These are phyloP conservation scores for Iris pallida DNA, from an alignment of 116 monocot species.

Conservation along the genomic window DNA sequence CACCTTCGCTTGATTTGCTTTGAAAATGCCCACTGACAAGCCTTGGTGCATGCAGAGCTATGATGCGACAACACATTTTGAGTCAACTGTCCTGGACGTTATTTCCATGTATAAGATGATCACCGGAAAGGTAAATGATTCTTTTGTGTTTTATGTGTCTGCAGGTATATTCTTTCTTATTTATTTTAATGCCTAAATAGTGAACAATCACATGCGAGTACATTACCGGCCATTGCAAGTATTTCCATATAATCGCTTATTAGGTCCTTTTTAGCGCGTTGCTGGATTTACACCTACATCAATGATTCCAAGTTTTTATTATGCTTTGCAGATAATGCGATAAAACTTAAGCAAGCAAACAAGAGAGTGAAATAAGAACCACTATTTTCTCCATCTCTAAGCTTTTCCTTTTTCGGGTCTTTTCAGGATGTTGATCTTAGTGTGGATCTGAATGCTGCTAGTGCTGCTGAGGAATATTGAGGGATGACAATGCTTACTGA, in stretches of 20 bases:
- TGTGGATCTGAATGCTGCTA: slow-evolving; percentile 20
- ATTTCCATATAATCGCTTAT: too few species aligned
- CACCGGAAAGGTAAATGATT: slow-evolving; percentile 65
- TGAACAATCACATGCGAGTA: too few species aligned
- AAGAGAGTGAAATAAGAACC: too few species aligned
- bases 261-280: too few species aligned
- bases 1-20: not conserved
- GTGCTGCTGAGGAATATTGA: slow-evolving; percentile 15
- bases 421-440: slow-evolving; percentile 24
- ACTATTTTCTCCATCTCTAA: not conserved
- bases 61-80: slow-evolving; percentile 76
- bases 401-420: not conserved
- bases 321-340: too few species aligned
- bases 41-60: slow-evolving; percentile 41
- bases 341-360: too few species aligned
- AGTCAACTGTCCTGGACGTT: slow-evolving; percentile 71
- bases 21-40: not conserved
- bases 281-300: too few species aligned
- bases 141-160: not conserved
- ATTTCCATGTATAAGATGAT: slow-evolving; percentile 66
- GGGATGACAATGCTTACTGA: not conserved
- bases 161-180: not conserved
- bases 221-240: too few species aligned
- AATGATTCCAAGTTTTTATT: too few species aligned
- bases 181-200: not conserved